Base-by-base conservation (phyloP, 306 rosid species). In the Castanea mollissima region DNA sequence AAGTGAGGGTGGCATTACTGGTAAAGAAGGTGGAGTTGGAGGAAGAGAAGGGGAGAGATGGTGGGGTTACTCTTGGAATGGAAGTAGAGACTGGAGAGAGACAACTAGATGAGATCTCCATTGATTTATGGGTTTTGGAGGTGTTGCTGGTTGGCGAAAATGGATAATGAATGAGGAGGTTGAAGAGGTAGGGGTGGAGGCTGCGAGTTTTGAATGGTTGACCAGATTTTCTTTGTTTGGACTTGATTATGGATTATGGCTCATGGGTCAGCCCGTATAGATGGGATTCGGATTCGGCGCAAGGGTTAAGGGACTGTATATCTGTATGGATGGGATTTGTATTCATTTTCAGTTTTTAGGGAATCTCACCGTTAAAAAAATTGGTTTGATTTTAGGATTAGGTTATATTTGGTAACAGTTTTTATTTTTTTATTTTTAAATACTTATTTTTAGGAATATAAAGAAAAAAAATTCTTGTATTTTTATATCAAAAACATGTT, bases 21-120 rank as follows among this genome's bases (percentile, higher is more conserved):
- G 83, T 25, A 74, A 83, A 76, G 74, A 89, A 87, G 73, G 78
- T 41, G 68, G 90, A 83, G 67, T 76, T 78, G 20, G 90, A 79
- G 55, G 94, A 91, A 18, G 88, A 87, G 6, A 71, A 64, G 55
- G 88, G 76, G 60, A 77, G 85, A 15, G 62, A 74, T 32, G 65
- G 32, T 27, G 83, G 72, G 54, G 83, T 55, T 19, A 68, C 41
- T 54, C 57, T 82, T 12, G 90, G 87, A 59, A 82, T 71, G 46
- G 85, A 78, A 69, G 87, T 80, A 60, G 90, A 75, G 54, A 49
- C 54, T 3, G 54, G 25, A 80, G 74, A 84, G 69, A 86, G 76
- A 79, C 90, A 76, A 21, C 77, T 13, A 55, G 91, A 83, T 55
- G 87, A 86, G n/a, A 84, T 77, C 86, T 84, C 88, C 97, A 21